Percentiles rank a stretch among this genome's conserved stretches.
phyloP scores from a whole-genome alignment of 2,329 filamentous ascomycete genomes.

The Ophiostoma perfectum region DNA sequence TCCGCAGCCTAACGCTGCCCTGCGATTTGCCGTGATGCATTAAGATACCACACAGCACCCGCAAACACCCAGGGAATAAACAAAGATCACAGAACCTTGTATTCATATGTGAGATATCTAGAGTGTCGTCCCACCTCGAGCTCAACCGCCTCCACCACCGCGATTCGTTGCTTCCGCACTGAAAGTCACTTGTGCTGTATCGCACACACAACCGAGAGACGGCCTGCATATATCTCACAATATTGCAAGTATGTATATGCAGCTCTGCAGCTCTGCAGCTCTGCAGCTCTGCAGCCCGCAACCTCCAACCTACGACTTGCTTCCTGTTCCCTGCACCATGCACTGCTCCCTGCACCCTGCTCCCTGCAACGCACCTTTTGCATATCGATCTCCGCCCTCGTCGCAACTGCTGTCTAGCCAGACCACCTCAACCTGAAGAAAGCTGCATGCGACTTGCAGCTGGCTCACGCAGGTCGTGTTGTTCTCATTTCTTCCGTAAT shows the following conservation, averaged over 20 bases:
- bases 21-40: not conserved
- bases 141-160: not conserved
- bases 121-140: too few species aligned
- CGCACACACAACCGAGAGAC: slow-evolving; percentile 17
- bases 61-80: not conserved
- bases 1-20: slow-evolving; percentile 5
- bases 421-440: not conserved
- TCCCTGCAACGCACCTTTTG: not conserved
- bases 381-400: not conserved
- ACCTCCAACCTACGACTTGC: not conserved
- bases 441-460: too few species aligned
- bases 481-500: not conserved
- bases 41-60: not conserved
- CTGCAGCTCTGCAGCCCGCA: slow-evolving; percentile 16
- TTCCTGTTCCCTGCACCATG: not conserved
- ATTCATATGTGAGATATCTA: too few species aligned
- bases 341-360: not conserved
- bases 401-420: not conserved
- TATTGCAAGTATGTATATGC: not conserved
- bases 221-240: slow-evolving; percentile 15
- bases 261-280: slow-evolving; percentile 5
- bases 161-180: not conserved
- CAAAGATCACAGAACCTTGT: too few species aligned
- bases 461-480: too few species aligned
- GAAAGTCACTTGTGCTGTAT: not conserved